Base-by-base conservation (phyloP, 2,329 filamentous ascomycete species). In the Sporothrix dimorphospora region DNA sequence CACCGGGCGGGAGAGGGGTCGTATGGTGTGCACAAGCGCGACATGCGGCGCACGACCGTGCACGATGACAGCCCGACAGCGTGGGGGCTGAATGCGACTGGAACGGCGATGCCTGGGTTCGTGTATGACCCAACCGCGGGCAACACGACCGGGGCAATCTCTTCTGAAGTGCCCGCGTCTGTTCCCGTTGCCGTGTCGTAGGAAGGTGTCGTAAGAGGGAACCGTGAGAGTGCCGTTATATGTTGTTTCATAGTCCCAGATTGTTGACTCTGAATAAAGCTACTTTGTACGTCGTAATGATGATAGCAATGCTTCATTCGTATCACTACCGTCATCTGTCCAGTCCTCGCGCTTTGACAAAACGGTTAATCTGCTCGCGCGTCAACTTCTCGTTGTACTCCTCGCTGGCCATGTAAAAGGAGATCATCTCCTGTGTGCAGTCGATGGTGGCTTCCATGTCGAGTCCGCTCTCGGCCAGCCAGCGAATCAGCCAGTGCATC, bases 401-500 rank as follows among this genome's bases (percentile, higher is more conserved):
- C 77, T 89, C 88, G 68, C 88, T 84, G 73, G 83, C 88, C 78
- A 97, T 93, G 79, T 97, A 97, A 75, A 97, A 88, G 3, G 93
- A 94, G 70, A 98, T 93, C 74, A 97, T 87, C 82, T 97, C 94
- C 81, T 98, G 94, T 0, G 93, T 95, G 78, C 92, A 94, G 81
- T 97, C 93, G 68, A 97, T 91, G 80, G 97, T 91, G 42, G 90
- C 91, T 75, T 93, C 89, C 77, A 97, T 92, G 77, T 97, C 93
- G 57, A 97, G 89, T 72, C 89, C 91, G 77, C 93, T 96, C 79
- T 97, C 94, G 0, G 94, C 92, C 72, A 97, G 85, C 91, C 94
- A 98, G 53, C 89, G 88, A 11, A 93, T 88, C 73, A 88, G 89
- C 45, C 86, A 83, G 77, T 89, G 86, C 53, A 97, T 86, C 76